A percentile compares a stretch with the other conserved stretches of the same genome.
phyloP scores from a whole-genome alignment of 2,329 filamentous ascomycete genomes.

The Fusarium albidum region DNA sequence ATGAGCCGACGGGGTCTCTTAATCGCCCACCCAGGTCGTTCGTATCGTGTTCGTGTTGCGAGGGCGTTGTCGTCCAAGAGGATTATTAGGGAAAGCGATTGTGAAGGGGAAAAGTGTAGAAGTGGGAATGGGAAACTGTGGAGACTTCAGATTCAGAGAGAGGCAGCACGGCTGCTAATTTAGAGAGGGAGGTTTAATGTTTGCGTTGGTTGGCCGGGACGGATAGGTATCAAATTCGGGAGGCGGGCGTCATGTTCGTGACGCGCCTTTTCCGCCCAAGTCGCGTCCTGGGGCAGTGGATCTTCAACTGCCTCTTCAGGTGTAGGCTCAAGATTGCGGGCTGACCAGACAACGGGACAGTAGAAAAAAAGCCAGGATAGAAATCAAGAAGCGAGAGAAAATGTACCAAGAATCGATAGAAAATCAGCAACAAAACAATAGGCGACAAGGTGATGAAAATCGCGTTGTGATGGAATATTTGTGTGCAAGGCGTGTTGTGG shows the following conservation, averaged over 20 bases:
- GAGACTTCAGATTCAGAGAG: constrained; percentile 22
- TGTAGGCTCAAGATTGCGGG: constrained; percentile 23
- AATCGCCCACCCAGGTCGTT: constrained; percentile 8
- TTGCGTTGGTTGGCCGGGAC: constrained; percentile 35
- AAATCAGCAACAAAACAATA: constrained; percentile 1
- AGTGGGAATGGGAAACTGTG: constrained; percentile 11
- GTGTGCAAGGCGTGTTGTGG: constrained; percentile 16
- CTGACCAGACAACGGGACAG: constrained; percentile 27
- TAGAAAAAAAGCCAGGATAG: constrained; percentile 3
- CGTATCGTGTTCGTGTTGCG: constrained; percentile 3
- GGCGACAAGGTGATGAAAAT: constrained; percentile 9
- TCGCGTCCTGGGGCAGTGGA: constrained; percentile 45
- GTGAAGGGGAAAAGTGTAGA: constrained; percentile 19
- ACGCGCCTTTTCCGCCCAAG: constrained; percentile 44
- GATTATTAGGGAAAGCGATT: constrained; percentile 2
- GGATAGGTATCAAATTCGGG: constrained; percentile 45
- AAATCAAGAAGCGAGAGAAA: not conserved
- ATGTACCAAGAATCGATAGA: constrained; percentile 7
- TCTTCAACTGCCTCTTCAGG: constrained; percentile 33
- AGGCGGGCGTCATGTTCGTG: constrained; percentile 52
- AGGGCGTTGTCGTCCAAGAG: constrained; percentile 1
- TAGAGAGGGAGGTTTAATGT: constrained; percentile 29
- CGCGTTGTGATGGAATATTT: constrained; percentile 24
- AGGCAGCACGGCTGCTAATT: constrained; percentile 10
- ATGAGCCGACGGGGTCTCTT: constrained; percentile 14